Conservation (phyloP, 225 moss, liverwort and hornwort species). For the Straminergon stramineum region DNA sequence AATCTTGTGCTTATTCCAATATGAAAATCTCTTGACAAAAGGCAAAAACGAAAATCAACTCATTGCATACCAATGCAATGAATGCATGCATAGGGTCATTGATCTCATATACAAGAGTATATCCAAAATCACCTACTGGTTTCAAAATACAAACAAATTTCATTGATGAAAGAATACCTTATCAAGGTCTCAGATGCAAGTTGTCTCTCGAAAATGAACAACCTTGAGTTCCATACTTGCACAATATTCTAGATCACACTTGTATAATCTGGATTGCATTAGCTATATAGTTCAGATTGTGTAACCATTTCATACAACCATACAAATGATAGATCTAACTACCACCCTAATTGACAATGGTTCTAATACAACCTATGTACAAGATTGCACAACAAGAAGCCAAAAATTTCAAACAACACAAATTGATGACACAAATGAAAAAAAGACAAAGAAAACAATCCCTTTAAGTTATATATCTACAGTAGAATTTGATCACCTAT, state of each 20-base stretch:
- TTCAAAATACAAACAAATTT: neutral
- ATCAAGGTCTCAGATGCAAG: neutral
- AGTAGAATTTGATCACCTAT: neutral
- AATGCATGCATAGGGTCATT: neutral
- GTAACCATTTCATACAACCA: neutral
- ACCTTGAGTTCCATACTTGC: neutral
- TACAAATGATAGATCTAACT: neutral
- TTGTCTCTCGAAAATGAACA: neutral
- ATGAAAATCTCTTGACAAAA: neutral
- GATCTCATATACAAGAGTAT: neutral
- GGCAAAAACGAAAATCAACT: neutral
- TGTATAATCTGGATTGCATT: neutral
- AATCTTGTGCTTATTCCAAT: neutral
- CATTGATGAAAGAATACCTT: neutral
- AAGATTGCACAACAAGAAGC: neutral
- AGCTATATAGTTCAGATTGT: neutral
- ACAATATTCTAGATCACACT: neutral
- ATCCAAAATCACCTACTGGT: neutral
- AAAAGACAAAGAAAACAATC: accelerated
- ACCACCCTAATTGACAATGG: neutral
- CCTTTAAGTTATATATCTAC: accelerated
- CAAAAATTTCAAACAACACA: neutral
- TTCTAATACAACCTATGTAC: neutral
- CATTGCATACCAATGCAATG: neutral
- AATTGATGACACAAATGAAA: neutral